These are phyloP conservation scores for Sugiyamaella smithiae DNA, from an alignment of 805 yeast genomes.

Conservation along the genomic window DNA sequence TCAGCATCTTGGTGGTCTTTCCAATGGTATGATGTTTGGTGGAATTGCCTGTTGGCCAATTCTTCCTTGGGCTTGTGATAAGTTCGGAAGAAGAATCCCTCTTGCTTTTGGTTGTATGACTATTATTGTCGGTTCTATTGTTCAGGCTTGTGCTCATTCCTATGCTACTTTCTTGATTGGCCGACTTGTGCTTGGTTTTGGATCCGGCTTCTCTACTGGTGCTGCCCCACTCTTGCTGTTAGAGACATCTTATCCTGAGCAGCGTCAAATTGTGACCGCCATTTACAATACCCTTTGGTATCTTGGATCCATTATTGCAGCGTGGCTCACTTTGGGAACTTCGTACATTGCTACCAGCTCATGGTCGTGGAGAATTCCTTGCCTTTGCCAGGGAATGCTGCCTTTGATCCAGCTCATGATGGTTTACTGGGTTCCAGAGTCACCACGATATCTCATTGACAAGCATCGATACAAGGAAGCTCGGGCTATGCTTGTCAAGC, in stretches of 20 bases:
- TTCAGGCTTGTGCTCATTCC: slow-evolving; percentile 37
- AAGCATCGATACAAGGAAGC: slow-evolving; percentile 57
- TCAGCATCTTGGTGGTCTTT: slow-evolving; percentile 9
- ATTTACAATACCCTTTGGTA: slow-evolving; percentile 66
- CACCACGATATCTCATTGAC: slow-evolving; percentile 76
- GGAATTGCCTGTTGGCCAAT: slow-evolving; percentile 67
- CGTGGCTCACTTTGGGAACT: slow-evolving; percentile 71
- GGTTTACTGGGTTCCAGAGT: slow-evolving; percentile 70
- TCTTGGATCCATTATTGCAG: slow-evolving; percentile 72
- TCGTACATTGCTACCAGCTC: slow-evolving; percentile 38
- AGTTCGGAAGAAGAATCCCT: slow-evolving; percentile 59
- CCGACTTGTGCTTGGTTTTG: slow-evolving; percentile 66
- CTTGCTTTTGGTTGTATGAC: slow-evolving; percentile 52
- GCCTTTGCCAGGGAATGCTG: slow-evolving; percentile 64
- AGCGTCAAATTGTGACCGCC: slow-evolving; percentile 60
- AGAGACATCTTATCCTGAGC: slow-evolving; percentile 62
- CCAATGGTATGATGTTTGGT: slow-evolving; percentile 41
- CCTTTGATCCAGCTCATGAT: slow-evolving; percentile 52
- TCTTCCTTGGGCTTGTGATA: slow-evolving; percentile 57
- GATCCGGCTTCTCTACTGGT: slow-evolving; percentile 69
- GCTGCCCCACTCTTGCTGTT: slow-evolving; percentile 78
- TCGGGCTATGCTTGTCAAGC: slow-evolving; percentile 36
- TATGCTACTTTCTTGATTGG: slow-evolving; percentile 69
- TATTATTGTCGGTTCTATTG: slow-evolving; percentile 59
- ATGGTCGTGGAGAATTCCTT: slow-evolving; percentile 71